These are phyloP conservation scores for Wickerhamiella nectarea DNA, from an alignment of 805 yeast species.

Conservation along the genomic window DNA sequence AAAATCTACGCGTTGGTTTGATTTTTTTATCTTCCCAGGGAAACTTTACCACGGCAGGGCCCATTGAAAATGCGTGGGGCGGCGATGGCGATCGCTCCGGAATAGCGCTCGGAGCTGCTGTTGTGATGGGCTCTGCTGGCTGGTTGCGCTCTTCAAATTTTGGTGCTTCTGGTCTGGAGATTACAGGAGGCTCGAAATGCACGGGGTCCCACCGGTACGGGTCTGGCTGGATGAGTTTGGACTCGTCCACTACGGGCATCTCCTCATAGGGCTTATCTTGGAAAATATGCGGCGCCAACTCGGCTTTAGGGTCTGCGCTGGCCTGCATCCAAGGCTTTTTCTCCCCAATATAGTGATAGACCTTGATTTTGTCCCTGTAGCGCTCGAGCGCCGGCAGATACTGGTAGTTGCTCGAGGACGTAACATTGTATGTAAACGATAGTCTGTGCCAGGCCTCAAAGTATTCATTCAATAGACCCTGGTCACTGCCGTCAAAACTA, in stretches of 20 bases:
- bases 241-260: not conserved
- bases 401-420: slow-evolving; percentile 47
- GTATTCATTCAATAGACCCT: slow-evolving; percentile 71
- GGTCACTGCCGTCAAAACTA: slow-evolving; percentile 83
- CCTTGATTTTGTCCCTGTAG: slow-evolving; percentile 33
- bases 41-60: slow-evolving; percentile 14
- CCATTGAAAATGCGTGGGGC: slow-evolving; percentile 6
- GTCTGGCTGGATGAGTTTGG: slow-evolving; percentile 13
- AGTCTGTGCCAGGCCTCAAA: slow-evolving; percentile 54
- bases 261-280: slow-evolving; percentile 1
- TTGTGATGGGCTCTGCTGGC: too few relatives aligned
- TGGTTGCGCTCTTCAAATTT: slow-evolving; percentile 6
- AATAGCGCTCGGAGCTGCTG: too few relatives aligned
- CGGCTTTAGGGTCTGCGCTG: not conserved
- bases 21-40: slow-evolving; percentile 17
- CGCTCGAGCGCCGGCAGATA: slow-evolving; percentile 54
- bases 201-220: slow-evolving; percentile 19
- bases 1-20: slow-evolving; percentile 3
- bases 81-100: not conserved
- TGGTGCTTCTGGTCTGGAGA: slow-evolving; percentile 10
- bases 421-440: slow-evolving; percentile 77
- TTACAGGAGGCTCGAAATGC: slow-evolving; percentile 16
- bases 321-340: slow-evolving; percentile 28
- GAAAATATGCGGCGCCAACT: not conserved
- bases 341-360: slow-evolving; percentile 29